Base-by-base conservation (phyloP, 208 protist genomes). In the Crithidia acanthocephali region DNA sequence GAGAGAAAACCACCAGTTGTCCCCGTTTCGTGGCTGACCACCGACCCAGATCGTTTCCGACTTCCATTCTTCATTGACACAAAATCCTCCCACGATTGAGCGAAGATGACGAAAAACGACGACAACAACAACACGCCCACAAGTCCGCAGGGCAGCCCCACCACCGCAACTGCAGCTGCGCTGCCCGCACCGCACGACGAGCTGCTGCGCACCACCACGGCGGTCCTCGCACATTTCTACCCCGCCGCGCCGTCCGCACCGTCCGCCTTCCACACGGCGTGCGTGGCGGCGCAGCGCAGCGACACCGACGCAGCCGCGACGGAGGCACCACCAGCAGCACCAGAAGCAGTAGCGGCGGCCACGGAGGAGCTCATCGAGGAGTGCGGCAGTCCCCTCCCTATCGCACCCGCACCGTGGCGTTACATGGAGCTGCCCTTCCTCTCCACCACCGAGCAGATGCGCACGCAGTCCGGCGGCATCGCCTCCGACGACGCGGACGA, bases 381-480 rank as follows among this genome's bases (percentile, higher is more conserved):
- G 47, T 44, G 59, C 28, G 61, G 44, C 44, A 57, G 61, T 11
- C 48, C 61, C 20, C 32, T 28, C 20, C 11, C 30, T 10, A 59
- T 68, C 51, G 47, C 32, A 1, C 61, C 61, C 44, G 61, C 61
- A 13, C 61, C 25, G n/a, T 67, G 61, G 61, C 25, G 23, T 32
- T 67, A 67, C 61, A 45, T 67, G 50, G 63, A 50, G 66, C 60
- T 79, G 30, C 50, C 64, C 28, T 74, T 74, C 32, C 55, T 66
- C 23, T 63, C 47, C 53, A 50, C 22, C 20, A 27, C 56, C 11
- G 52, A 60, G 18, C 35, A 32, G 52, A 40, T 69, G 51, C 52
- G 28, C 9, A 56, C 22, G 25, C 30, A 37, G 32, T 58, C 55
- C 9, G 27, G 55, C 33, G 7, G 27, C 56, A 40, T 48, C 30